Percentiles rank a stretch among this genome's conserved stretches.
Evolutionary conservation across 305 asterid genomes (phyloP).

Genomic region (Fraxinus xanthoxyloides): DNA sequence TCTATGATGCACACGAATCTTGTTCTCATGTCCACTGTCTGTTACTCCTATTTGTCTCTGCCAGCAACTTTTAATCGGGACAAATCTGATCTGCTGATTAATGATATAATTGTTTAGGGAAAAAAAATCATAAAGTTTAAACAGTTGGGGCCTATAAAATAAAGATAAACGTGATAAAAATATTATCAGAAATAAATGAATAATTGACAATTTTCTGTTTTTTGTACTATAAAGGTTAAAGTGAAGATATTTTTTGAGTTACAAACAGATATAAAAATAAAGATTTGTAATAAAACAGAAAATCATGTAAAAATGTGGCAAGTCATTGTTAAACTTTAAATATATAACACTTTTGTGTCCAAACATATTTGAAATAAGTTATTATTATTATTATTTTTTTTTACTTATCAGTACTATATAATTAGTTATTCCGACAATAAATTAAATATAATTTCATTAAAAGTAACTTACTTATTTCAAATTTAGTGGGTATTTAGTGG

Average conservation of each 20-base stretch:
- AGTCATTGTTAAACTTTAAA: neutral
- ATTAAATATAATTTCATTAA: neutral
- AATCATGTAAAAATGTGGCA: neutral
- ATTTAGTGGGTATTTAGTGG: too few species aligned
- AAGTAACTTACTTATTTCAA: neutral
- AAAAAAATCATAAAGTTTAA: neutral
- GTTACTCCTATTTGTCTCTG: neutral
- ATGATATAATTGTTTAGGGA: neutral
- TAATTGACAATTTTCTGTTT: neutral
- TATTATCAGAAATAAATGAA: neutral
- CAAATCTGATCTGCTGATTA: neutral
- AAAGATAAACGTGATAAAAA: neutral
- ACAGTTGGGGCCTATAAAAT: neutral
- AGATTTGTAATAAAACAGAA: neutral
- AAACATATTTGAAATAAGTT: neutral
- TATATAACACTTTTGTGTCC: neutral
- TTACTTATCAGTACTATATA: neutral
- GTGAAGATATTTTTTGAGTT: neutral
- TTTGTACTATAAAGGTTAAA: neutral
- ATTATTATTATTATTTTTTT: too few species aligned
- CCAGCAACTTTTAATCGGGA: neutral
- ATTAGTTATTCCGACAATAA: neutral
- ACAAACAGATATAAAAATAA: neutral
- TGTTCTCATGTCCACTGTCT: neutral
- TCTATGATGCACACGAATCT: neutral